These are phyloP conservation scores for Hypoxylon sp. DNA, from an alignment of 2,329 filamentous ascomycete species.

Conservation along the genomic window DNA sequence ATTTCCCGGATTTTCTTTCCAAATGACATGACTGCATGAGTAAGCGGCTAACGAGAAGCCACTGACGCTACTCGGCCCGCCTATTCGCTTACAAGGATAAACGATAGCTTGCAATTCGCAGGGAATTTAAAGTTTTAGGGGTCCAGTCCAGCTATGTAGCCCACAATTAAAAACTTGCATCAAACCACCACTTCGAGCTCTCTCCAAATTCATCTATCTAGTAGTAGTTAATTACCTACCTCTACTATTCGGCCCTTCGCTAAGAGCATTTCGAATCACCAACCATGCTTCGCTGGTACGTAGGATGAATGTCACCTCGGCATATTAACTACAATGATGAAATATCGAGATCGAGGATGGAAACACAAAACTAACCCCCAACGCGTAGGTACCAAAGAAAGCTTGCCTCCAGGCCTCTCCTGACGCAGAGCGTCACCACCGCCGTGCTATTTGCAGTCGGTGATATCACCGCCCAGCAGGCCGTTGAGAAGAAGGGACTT, in stretches of 20 bases:
- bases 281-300: slow-evolving; percentile 47
- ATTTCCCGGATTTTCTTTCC: no score
- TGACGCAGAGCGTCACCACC: slow-evolving; percentile 91
- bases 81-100: slow-evolving; percentile 5
- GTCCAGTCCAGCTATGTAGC: slow-evolving; percentile 3
- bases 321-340: slow-evolving; percentile 15
- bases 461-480: slow-evolving; percentile 89
- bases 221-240: no score
- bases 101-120: slow-evolving; percentile 5
- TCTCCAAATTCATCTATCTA: slow-evolving; percentile 19
- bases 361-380: slow-evolving; percentile 15
- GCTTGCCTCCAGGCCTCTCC: slow-evolving; percentile 80
- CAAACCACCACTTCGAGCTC: slow-evolving; percentile 24
- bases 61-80: neutral
- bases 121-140: slow-evolving; percentile 12
- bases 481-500: slow-evolving; percentile 81
- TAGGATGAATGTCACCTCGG: slow-evolving; percentile 29
- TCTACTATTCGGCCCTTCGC: slow-evolving; percentile 25
- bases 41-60: slow-evolving; percentile 2
- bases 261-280: slow-evolving; percentile 25
- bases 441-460: slow-evolving; percentile 92
- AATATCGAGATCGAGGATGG: no score
- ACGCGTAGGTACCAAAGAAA: slow-evolving; percentile 81
- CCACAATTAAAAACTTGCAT: slow-evolving; percentile 18
- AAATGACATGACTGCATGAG: no score